Percentiles rank a stretch among this genome's conserved stretches.
Conservation (phyloP, 805 yeast species). For the Scheffersomyces amazonensis region DNA sequence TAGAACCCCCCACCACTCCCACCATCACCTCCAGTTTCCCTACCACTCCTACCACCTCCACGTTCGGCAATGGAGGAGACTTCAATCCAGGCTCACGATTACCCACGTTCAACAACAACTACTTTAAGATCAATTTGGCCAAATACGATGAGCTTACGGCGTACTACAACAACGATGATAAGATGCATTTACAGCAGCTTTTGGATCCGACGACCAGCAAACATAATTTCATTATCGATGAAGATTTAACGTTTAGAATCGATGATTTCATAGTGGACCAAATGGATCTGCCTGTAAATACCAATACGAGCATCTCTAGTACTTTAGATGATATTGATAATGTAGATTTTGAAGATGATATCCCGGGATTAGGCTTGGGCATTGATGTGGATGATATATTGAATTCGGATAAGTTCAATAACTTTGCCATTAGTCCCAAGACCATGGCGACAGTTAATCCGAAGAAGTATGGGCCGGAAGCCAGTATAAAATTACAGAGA, state of each 20-base stretch:
- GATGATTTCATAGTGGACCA: slow-evolving; percentile 33
- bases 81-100: slow-evolving; percentile 17
- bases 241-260: slow-evolving; percentile 30
- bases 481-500: background rate
- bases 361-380: slow-evolving; percentile 40
- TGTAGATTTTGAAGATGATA: slow-evolving; percentile 32
- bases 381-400: slow-evolving; percentile 43
- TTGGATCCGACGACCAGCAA: slow-evolving; percentile 15
- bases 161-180: background rate
- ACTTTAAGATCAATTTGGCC: slow-evolving; percentile 29
- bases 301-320: slow-evolving; percentile 6
- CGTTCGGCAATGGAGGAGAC: slow-evolving; percentile 6
- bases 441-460: background rate
- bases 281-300: slow-evolving; percentile 1
- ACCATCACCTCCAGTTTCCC: slow-evolving; percentile 22
- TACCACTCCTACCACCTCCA: background rate
- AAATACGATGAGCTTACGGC: slow-evolving; percentile 32
- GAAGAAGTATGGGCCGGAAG: slow-evolving; percentile 10
- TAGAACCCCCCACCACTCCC: slow-evolving; percentile 9
- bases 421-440: slow-evolving; percentile 16
- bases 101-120: slow-evolving; percentile 34
- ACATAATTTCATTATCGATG: slow-evolving; percentile 26
- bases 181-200: slow-evolving; percentile 4
- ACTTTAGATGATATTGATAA: slow-evolving; percentile 24
- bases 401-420: slow-evolving; percentile 36